Evolutionary conservation across 2,329 filamentous ascomycete genomes (phyloP), one percentile per base, ranked within the genome.

Genomic region (Fusarium annulatum): DNA sequence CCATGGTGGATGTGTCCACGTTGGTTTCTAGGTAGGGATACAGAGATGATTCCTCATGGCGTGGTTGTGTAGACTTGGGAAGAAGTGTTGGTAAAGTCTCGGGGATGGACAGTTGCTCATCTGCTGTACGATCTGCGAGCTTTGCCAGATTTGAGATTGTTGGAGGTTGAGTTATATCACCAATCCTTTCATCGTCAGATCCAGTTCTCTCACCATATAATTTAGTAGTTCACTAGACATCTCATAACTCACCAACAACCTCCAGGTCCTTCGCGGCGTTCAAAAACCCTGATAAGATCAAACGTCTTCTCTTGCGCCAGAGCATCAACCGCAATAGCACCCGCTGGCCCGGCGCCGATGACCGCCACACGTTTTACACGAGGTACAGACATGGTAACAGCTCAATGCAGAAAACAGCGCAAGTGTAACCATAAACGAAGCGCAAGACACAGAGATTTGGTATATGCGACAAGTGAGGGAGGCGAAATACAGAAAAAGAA

Each of bases 1-100:
- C 84, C 91, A 93, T 93, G 1, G 88, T 83, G 4, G 85, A 76
- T 10, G 84, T 83, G 69, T 88, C 86, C 48, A 93, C 87, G 71
- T 93, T 93, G 6, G 90, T 92, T 76, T 92, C 89, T n/a, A 92
- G 81, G 26, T 88, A 86, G 0, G 89, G 88, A 72, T 92, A 92
- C 23, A 92, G 84, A 1, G 88, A 88, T 1, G 89, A 89, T 67
- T 91, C 89, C 18, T 84, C 80, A 74, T 87, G 90, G 5, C 89
- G 86, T 23, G 86, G 84, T 64, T 85, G 84, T 3, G 77, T 66
- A 18, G 81, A 79, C 45, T 82, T 83, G 1, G 85, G 82, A 0
- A 84, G 82, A 59, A 83, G 80, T 0, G 85, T 81, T 7, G 89
- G 90, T 1, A 91, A 79, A 1, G 74, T 67, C 4, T 80, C 63